Percentiles rank a stretch among this genome's conserved stretches.
Evolutionary conservation across 208 protist genomes (phyloP).

Genomic region (Trypanosoma avium): DNA sequence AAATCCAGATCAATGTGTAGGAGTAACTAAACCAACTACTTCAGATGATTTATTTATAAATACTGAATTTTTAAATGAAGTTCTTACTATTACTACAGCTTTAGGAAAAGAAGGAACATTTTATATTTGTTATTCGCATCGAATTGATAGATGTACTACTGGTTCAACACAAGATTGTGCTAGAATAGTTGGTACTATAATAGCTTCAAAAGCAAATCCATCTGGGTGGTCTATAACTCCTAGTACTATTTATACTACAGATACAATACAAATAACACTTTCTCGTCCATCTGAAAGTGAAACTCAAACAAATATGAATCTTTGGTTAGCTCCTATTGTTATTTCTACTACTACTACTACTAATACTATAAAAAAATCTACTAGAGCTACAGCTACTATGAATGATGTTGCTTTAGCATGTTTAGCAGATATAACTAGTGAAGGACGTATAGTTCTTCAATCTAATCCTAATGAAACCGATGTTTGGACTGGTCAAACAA

Average conservation of each 20-base stretch:
- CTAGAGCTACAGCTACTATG: too few species aligned
- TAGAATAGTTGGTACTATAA: slow-evolving; percentile 65
- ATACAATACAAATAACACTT: slow-evolving; percentile 35
- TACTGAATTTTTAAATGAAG: background rate
- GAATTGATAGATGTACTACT: slow-evolving; percentile 34
- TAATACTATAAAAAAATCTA: too few species aligned
- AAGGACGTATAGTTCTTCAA: slow-evolving; percentile 30
- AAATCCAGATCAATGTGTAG: slow-evolving; percentile 48
- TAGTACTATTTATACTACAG: slow-evolving; percentile 53
- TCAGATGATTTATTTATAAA: slow-evolving; percentile 13
- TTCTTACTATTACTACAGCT: slow-evolving; percentile 40
- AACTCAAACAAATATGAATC: slow-evolving; percentile 2
- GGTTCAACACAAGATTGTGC: slow-evolving; percentile 54
- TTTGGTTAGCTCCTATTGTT: slow-evolving; percentile 41
- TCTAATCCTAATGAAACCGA: slow-evolving; percentile 30
- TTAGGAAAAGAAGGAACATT: slow-evolving; percentile 57
- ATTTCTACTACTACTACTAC: slow-evolving; percentile 10
- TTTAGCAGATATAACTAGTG: slow-evolving; percentile 15
- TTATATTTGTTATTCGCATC: slow-evolving; percentile 82
- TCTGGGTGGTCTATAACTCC: slow-evolving; percentile 55
- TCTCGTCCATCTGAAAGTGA: slow-evolving; percentile 15
- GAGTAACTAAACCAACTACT: slow-evolving; percentile 13
- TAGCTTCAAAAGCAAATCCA: slow-evolving; percentile 43
- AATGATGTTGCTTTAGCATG: slow-evolving; percentile 25
- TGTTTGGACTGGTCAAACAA: slow-evolving; percentile 23